Base-by-base conservation (phyloP, 495 filamentous ascomycete genomes). In the Aspergillus biplanus region DNA sequence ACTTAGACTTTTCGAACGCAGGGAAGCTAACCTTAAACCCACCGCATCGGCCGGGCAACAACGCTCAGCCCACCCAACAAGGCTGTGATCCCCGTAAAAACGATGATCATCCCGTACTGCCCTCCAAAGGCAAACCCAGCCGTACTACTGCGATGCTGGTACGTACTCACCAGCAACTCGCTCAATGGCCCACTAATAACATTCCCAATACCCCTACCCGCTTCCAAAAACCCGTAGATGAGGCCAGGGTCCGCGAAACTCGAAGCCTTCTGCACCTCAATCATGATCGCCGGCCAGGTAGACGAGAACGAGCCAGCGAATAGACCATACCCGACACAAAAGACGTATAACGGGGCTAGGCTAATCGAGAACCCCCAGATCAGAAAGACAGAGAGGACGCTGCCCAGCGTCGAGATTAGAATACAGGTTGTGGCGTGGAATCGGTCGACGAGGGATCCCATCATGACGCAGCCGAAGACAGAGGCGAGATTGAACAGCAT, bases 261-360 rank as follows among this genome's bases (percentile, higher is more conserved):
- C 37, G 73, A 62, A 31, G 68, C 67, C 49, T 62, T 55, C 37
- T 74, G 68, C 7, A 88, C 67, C 42, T 82, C 76, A 13, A 73
- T 75, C 59, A 84, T 81, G 35, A 85, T 77, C 8, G 80, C 87
- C 0, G 82, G 74, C 82, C 86, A 88, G 2, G 81, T 82, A 1
- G 75, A 74, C 1, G 76, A 74, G 62, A 80, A 86, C 0, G 75
- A 73, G 0, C 86, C 86, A 0, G 84, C 87, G 65, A 86, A 88
- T n/a, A 88, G 66, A 5, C 89, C 89, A 63, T 87, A 89, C 6
- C 85, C 52, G 12, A 90, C 58, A 16, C 75, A 76, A 59, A 90
- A 90, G 18, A 83, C 48, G 58, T 82, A 85, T 33, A 90, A 69
- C 33, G 80, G 71, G 0, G 82, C 65, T 13, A 86, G 59, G 6